A percentile compares a stretch with the other conserved stretches of the same genome.
phyloP scores from a whole-genome alignment of 129 eudicot genomes.

The Smallanthus sonchifolius region DNA sequence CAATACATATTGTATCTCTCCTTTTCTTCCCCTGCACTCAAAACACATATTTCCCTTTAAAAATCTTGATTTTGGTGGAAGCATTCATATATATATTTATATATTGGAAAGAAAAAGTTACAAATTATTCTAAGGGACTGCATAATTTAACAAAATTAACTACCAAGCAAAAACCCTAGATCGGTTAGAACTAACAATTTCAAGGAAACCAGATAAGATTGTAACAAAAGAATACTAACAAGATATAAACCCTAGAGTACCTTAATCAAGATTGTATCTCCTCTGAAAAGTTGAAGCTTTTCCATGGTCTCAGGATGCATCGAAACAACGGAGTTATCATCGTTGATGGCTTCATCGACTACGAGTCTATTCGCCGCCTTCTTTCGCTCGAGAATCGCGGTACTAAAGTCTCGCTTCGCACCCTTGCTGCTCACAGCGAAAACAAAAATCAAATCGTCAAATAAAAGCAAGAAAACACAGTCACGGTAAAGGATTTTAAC shows the following conservation, averaged over 20 bases:
- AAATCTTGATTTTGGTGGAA: background rate
- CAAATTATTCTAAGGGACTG: background rate
- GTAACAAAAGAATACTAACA: background rate
- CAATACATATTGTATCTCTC: conserved; percentile 83
- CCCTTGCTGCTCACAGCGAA: conserved; percentile 53
- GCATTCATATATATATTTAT: background rate
- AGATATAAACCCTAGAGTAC: conserved; percentile 14
- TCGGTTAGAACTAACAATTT: background rate
- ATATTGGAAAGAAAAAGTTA: background rate
- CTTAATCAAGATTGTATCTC: conserved; percentile 82
- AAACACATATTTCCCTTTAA: background rate
- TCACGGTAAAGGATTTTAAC: background rate
- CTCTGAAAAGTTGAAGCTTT: conserved; percentile 88
- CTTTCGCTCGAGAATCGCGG: conserved; percentile 84
- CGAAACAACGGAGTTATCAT: conserved; percentile 78
- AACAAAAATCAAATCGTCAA: background rate
- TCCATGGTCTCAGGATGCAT: conserved; percentile 87
- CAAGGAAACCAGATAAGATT: background rate
- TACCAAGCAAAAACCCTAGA: background rate
- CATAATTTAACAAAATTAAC: background rate
- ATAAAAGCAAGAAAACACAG: background rate
- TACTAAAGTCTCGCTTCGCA: conserved; percentile 66
- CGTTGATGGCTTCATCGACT: conserved; percentile 82
- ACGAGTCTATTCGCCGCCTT: conserved; percentile 79
- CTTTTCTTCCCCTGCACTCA: conserved; percentile 76